phyloP scores from a whole-genome alignment of 2,329 filamentous ascomycete species.

The Blumeria hordei region DNA sequence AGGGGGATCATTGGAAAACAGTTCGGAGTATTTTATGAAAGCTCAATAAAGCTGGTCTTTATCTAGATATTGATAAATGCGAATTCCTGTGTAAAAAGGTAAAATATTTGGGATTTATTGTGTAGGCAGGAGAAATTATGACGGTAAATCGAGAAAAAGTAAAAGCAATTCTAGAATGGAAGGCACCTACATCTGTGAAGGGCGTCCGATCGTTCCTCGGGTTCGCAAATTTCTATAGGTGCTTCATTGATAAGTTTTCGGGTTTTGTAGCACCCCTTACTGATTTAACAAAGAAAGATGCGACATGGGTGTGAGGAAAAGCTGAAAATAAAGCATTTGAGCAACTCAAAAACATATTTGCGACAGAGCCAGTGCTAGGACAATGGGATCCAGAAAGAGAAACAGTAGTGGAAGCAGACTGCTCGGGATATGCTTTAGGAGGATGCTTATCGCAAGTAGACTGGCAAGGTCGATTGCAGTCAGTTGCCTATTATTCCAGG shows the following conservation, averaged over 20 bases:
- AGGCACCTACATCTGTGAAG: background rate
- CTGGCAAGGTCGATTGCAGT: background rate
- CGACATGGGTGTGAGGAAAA: background rate
- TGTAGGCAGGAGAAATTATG: background rate
- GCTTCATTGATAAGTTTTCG: background rate
- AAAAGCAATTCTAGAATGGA: background rate
- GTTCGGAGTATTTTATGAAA: background rate
- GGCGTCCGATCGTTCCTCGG: background rate
- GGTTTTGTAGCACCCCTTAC: background rate
- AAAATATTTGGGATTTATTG: background rate
- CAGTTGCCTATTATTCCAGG: background rate
- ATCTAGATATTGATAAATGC: background rate
- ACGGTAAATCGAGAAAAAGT: background rate
- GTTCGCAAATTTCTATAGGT: background rate
- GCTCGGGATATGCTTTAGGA: background rate
- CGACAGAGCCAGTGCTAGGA: background rate
- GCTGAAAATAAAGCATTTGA: background rate
- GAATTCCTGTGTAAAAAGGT: background rate
- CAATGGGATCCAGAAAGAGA: background rate
- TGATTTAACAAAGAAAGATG: background rate
- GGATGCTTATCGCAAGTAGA: background rate
- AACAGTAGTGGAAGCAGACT: background rate
- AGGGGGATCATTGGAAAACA: background rate
- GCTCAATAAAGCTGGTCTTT: background rate
- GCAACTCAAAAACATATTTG: background rate